phyloP scores from a whole-genome alignment of 495 filamentous ascomycete species.

The Penicillium manginii region DNA sequence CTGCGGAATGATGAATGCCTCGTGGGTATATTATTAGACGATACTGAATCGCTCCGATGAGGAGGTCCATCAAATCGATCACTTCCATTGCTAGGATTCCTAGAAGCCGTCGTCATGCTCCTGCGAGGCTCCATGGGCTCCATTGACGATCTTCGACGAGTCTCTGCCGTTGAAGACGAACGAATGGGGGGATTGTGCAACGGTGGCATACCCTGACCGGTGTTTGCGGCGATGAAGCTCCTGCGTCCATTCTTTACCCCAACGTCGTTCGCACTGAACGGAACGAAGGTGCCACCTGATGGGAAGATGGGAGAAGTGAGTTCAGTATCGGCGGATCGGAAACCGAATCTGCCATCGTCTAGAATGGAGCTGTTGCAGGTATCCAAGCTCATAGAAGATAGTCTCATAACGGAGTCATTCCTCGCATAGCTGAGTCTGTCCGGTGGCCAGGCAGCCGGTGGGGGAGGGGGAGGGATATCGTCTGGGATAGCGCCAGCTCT shows the following conservation, averaged over 20 bases:
- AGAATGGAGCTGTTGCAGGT: conserved; percentile 55
- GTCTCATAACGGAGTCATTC: conserved; percentile 44
- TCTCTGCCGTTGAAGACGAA: conserved; percentile 33
- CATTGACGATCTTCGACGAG: conserved; percentile 25
- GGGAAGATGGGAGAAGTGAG: conserved; percentile 39
- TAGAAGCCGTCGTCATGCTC: conserved; percentile 40
- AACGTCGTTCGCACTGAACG: conserved; percentile 51
- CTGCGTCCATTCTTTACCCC: conserved; percentile 40
- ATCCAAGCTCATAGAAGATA: conserved; percentile 50
- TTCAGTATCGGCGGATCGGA: conserved; percentile 32
- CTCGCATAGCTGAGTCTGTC: conserved; percentile 42
- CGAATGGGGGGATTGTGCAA: conserved; percentile 36
- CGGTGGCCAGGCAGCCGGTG: conserved; percentile 38
- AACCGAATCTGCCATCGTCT: conserved; percentile 40
- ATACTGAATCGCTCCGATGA: conserved; percentile 43
- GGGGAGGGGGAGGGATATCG: conserved; percentile 49
- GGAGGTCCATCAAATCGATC: conserved; percentile 33
- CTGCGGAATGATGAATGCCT: conserved; percentile 28
- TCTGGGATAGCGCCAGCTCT: conserved; percentile 44
- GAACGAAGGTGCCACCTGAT: conserved; percentile 44
- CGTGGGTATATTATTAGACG: conserved; percentile 25
- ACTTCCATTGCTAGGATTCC: conserved; percentile 30
- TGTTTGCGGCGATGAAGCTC: conserved; percentile 29
- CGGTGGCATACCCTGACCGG: conserved; percentile 24
- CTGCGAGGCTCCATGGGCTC: conserved; percentile 39